Conservation (phyloP, 1,284 basidiomycete species). For the Sparassis latifolia region DNA sequence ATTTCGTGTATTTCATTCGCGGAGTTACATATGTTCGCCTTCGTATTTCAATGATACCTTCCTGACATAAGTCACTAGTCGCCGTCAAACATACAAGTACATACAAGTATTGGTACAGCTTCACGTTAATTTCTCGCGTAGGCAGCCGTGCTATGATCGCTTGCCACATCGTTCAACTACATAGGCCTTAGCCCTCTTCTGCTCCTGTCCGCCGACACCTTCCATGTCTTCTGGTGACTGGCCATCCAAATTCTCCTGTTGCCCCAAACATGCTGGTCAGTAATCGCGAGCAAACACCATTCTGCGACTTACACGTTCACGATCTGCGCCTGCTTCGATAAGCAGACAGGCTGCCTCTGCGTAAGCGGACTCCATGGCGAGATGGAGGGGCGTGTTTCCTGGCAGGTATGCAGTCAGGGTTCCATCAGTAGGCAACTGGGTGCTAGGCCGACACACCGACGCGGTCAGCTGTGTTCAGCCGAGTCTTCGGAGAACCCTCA, state of each 20-base stretch:
- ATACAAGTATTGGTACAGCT: too few species aligned
- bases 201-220: constrained; percentile 85
- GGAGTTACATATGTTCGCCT: too few species aligned
- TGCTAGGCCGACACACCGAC: constrained; percentile 47
- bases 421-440: constrained; percentile 3
- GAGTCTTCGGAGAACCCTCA: constrained; percentile 68
- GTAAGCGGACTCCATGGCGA: constrained; percentile 92
- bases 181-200: constrained; percentile 70
- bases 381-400: constrained; percentile 94
- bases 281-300: constrained; percentile 1
- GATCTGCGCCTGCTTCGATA: constrained; percentile 91
- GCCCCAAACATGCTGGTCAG: constrained; percentile 7
- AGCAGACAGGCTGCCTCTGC: constrained; percentile 84
- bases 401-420: constrained; percentile 11
- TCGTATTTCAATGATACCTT: too few species aligned
- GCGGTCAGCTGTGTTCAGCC: constrained; percentile 83
- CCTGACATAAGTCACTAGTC: too few species aligned
- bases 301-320: constrained; percentile 62
- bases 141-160: constrained; percentile 1
- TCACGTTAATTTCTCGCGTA: too few species aligned
- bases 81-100: too few species aligned
- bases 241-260: constrained; percentile 74
- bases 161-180: constrained; percentile 65
- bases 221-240: constrained; percentile 79
- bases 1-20: too few species aligned